Evolutionary conservation across 129 eudicot species (phyloP).

Genomic region (Lactuca sativa): DNA sequence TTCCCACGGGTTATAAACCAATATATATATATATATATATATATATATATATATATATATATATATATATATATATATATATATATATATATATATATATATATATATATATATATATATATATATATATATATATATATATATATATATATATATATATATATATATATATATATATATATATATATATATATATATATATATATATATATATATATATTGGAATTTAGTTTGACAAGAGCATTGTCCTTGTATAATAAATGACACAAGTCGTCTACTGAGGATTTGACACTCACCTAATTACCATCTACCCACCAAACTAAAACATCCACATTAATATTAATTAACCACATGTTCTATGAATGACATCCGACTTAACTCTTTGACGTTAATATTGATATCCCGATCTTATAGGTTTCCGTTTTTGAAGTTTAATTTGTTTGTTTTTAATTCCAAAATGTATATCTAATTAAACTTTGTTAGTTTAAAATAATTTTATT

Average conservation of each 20-base stretch:
- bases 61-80: too few relatives aligned
- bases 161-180: too few relatives aligned
- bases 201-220: too few relatives aligned
- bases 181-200: too few relatives aligned
- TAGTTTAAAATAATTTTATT: too few relatives aligned
- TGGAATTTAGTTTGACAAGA: conserved; percentile 14
- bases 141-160: not conserved
- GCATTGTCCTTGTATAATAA: not conserved
- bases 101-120: too few relatives aligned
- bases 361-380: not conserved
- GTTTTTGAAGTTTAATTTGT: not conserved
- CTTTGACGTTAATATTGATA: not conserved
- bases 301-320: conserved; percentile 28
- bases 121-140: too few relatives aligned
- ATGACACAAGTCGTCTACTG: conserved; percentile 21
- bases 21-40: too few relatives aligned
- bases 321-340: conserved; percentile 20
- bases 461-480: too few relatives aligned
- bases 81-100: too few relatives aligned
- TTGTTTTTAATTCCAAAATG: not conserved
- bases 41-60: too few relatives aligned
- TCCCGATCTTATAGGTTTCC: not conserved
- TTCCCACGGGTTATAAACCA: too few relatives aligned
- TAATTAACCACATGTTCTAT: conserved; percentile 13
- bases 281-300: conserved; percentile 42